Evolutionary conservation across 2,329 filamentous ascomycete genomes (phyloP).

Genomic region (Fusarium sp.): DNA sequence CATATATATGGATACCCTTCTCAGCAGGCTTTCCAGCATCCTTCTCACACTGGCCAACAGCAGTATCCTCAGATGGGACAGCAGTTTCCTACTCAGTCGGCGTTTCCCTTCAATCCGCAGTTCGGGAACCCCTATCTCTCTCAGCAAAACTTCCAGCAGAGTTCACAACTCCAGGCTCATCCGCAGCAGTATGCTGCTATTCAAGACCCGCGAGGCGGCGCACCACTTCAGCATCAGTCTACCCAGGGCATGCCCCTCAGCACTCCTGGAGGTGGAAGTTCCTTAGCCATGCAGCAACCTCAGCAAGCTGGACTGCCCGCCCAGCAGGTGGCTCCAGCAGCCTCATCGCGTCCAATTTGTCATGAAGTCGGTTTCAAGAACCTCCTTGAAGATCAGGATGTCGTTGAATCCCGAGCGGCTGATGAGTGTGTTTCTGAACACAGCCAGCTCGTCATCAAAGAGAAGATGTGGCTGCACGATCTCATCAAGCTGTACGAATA

Average conservation of each 20-base stretch:
- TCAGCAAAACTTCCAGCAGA: not conserved
- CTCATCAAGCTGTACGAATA: not conserved
- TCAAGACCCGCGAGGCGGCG: not conserved
- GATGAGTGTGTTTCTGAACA: not conserved
- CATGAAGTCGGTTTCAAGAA: not conserved
- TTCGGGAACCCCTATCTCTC: not conserved
- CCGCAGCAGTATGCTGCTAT: not conserved
- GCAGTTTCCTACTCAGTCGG: not conserved
- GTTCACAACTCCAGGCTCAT: not conserved
- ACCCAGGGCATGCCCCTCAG: not conserved
- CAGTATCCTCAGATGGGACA: not conserved
- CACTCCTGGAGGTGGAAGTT: not conserved
- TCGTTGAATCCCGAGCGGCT: not conserved
- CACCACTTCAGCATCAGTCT: not conserved
- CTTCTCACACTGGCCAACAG: not conserved
- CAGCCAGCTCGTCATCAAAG: not conserved
- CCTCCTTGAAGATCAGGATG: not conserved
- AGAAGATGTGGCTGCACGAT: conserved; percentile 9
- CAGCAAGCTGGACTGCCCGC: not conserved
- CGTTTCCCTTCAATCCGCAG: not conserved
- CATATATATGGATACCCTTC: not conserved
- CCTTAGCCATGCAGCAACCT: not conserved
- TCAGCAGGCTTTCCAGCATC: not conserved
- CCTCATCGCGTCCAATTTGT: not conserved
- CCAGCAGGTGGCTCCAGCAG: not conserved